Base-by-base conservation (phyloP, 1,284 basidiomycete genomes). In the Pseudozyma sp. region DNA sequence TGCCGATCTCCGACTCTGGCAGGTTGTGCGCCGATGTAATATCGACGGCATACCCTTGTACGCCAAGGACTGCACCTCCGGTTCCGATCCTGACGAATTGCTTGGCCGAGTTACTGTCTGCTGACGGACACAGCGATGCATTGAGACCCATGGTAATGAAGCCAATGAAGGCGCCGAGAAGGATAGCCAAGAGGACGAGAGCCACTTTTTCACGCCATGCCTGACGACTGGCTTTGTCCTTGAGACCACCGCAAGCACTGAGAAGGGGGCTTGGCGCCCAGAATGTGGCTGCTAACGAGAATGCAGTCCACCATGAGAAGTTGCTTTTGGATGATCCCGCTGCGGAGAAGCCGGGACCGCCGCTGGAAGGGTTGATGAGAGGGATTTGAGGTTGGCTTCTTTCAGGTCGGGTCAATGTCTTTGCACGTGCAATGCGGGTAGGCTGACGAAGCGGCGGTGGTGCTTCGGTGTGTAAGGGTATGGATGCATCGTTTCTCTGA, bases 61-160 rank as follows among this genome's bases (percentile, higher is more conserved):
- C 87, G 66, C 92, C 92, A 61, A 99, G 88, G 16, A 62, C 58
- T 38, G 65, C 70, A 13, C 67, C 62, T 25, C 67, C 75, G 21
- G 62, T 64, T 69, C 59, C 66, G 59, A 70, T 67, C 43, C 47
- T 73, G 62, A 42, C 78, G 80, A 58, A 74, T 8, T 55, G 52
- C 38, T 57, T 59, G 11, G 81, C 57, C 9, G 73, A 70, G 48
- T 60, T 70, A n/a, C 71, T 71, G 4, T 77, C 81, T 25, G 76
- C 69, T 48, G 88, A 87, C 0, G 95, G 95, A 87, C 96, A 99
- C 35, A 99, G 89, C 21, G 93, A 92, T 72, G 91, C 91, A 86
- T 97, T 94, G 62, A 97, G 90, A 18, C 95, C 97, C 83, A 99
- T 93, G 50, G 97, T 99, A 65, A 92, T 89, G 86, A 98, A 99